Base-by-base conservation (phyloP, 352 stramenopile genomes). In the Pythium dissimile region DNA sequence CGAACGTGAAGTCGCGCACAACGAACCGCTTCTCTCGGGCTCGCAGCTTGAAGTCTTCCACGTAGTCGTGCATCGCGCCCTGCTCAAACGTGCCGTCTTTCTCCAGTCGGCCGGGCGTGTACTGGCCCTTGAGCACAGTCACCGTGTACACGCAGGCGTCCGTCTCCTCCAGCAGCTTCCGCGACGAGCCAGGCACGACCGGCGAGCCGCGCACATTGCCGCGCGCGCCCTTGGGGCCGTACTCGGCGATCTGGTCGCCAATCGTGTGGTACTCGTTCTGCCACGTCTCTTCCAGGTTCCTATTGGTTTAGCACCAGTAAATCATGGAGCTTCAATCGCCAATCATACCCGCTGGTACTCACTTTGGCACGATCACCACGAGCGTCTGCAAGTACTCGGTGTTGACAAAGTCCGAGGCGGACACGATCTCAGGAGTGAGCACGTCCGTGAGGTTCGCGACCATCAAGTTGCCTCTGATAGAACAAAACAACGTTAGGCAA, bases 301-400 rank as follows among this genome's bases (percentile, higher is more conserved):
- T 85, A 57, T 5, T 16, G 31, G 21, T 46, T 9, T 11, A 42
- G 13, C 27, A 16, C 3, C 23, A 7, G 34, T 16, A n/a, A 18
- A 67, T 3, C n/a, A 28, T 20, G 5, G 43, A 27, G 30, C 16
- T 11, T 20, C 21, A 11, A 43, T 7, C 4, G 31, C n/a, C 9
- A 23, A 18, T 18, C 23, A 28, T 21, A 35, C 12, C 5, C 31
- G 1, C 2, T 15, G n/a, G 2, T 12, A 69, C 69, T n/a, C 42
- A 70, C 74, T 98, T 98, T 11, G 80, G 77, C 20, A 99, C 85
- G 31, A 97, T 91, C 21, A 99, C 89, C 54, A 98, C 94, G 26
- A 99, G 71, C 7, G 96, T 99, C 66, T 98, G 93, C 28, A 99
- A 70, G 75, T 99, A 98, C 62, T 99, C 96, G 10, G 92, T 97